Conservation (phyloP, 345 rosid genomes). For the Gossypium turneri region DNA sequence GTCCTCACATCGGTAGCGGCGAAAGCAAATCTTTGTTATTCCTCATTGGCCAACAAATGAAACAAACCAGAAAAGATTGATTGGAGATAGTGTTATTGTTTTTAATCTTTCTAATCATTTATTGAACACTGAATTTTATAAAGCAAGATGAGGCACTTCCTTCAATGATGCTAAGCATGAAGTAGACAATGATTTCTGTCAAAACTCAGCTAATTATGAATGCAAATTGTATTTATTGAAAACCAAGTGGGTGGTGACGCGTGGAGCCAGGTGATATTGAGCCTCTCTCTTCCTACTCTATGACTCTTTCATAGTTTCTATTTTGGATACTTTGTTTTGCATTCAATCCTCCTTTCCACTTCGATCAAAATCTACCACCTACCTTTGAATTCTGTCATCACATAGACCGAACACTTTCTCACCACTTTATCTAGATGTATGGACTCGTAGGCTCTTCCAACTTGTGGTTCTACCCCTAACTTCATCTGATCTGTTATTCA, state of each 20-base stretch:
- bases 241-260: background rate
- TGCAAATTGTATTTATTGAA: background rate
- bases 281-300: background rate
- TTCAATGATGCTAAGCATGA: conserved; percentile 11
- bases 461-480: background rate
- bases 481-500: conserved; percentile 1
- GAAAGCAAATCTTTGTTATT: no score
- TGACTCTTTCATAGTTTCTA: background rate
- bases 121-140: background rate
- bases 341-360: no score
- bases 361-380: background rate
- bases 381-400: background rate
- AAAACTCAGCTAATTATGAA: background rate
- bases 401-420: no score
- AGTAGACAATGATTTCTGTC: background rate
- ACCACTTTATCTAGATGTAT: no score
- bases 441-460: background rate
- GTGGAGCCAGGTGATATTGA: background rate
- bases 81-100: background rate
- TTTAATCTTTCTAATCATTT: background rate
- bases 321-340: background rate
- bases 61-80: background rate
- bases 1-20: no score
- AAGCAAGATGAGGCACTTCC: background rate
- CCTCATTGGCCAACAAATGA: background rate